Evolutionary conservation across 202 grass and related monocot genomes (phyloP).

Genomic region (Panicum virgatum): DNA sequence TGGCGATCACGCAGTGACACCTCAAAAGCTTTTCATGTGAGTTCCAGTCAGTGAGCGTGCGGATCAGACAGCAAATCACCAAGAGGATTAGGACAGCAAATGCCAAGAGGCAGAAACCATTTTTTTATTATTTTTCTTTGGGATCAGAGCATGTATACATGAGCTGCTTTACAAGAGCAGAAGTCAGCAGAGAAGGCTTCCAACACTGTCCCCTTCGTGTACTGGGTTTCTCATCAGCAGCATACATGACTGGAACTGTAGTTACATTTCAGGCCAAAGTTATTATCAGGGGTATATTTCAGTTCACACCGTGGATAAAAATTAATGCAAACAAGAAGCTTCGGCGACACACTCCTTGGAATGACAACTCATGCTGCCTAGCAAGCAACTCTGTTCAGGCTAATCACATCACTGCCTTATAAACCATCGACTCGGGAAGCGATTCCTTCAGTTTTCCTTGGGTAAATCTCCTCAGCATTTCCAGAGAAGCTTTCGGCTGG

Average conservation of each 20-base stretch:
- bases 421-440: not conserved
- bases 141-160: not conserved
- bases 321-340: not conserved
- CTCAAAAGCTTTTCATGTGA: conserved; percentile 33
- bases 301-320: conserved; percentile 1
- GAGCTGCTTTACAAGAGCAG: conserved; percentile 18
- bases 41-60: not conserved
- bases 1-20: conserved; percentile 5
- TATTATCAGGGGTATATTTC: conserved; percentile 29
- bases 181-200: not conserved
- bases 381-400: not conserved
- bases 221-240: conserved; percentile 19
- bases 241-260: not conserved
- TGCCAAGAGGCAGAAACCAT: not conserved
- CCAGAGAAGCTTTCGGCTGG: conserved; percentile 77
- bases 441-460: conserved; percentile 61
- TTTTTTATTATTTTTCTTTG: not conserved
- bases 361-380: conserved; percentile 7
- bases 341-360: not conserved
- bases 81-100: not conserved
- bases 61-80: conserved; percentile 1
- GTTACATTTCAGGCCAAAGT: conserved; percentile 24
- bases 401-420: conserved; percentile 48
- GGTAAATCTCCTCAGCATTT: conserved; percentile 80
- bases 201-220: conserved; percentile 8